Conservation (phyloP, 306 rosid genomes). For the Neltuma alba region DNA sequence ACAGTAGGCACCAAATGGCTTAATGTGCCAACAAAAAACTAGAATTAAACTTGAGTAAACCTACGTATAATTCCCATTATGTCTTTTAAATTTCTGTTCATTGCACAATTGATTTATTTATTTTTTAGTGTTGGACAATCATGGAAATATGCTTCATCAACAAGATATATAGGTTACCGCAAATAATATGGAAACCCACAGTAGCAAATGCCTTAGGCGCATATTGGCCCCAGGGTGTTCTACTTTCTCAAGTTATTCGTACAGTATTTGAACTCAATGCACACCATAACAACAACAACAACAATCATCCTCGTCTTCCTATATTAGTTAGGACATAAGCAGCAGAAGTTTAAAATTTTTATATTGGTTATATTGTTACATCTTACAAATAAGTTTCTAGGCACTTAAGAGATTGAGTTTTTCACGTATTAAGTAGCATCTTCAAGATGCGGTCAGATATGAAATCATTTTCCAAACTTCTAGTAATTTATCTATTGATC, state of each 20-base stretch:
- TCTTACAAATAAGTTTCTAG: neutral
- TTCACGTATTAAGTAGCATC: neutral
- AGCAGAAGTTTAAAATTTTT: neutral
- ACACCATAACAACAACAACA: neutral
- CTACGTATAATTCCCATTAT: neutral
- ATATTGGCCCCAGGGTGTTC: neutral
- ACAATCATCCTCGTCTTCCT: neutral
- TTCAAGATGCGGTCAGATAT: neutral
- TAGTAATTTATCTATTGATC: neutral
- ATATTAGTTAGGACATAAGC: neutral
- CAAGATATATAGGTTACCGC: neutral
- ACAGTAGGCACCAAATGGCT: neutral
- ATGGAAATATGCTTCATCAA: conserved; percentile 9
- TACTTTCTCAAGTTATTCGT: neutral
- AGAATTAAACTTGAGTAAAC: conserved; percentile 2
- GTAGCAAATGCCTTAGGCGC: neutral
- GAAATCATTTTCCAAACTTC: conserved; percentile 13
- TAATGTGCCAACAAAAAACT: neutral
- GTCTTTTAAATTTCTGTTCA: neutral
- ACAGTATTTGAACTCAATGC: neutral
- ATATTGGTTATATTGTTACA: neutral
- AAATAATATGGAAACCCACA: neutral
- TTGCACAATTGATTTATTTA: neutral
- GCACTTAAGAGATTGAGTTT: neutral
- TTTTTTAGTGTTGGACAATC: neutral